Conservation (phyloP, 179 eudicot species). For the Gypsophila paniculata region DNA sequence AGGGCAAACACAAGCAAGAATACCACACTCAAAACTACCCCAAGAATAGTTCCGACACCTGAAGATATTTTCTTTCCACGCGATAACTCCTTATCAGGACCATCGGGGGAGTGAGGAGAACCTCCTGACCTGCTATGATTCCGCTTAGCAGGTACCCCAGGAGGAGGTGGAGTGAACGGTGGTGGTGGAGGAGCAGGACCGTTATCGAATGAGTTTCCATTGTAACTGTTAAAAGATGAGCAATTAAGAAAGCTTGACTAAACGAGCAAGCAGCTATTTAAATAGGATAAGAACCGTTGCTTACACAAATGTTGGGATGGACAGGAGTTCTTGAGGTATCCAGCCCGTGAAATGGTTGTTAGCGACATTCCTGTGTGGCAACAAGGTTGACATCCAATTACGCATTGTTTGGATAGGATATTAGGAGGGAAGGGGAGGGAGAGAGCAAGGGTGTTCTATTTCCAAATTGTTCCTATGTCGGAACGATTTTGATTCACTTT, state of each 20-base stretch:
- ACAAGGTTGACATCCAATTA: slow-evolving; percentile 1
- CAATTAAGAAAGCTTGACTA: background rate
- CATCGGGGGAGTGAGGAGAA: slow-evolving; percentile 35
- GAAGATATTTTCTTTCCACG: slow-evolving; percentile 49
- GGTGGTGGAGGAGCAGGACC: slow-evolving; percentile 98
- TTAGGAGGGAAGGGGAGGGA: too few relatives aligned
- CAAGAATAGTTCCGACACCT: slow-evolving; percentile 57
- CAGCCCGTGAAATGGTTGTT: slow-evolving; percentile 81
- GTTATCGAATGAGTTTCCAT: slow-evolving; percentile 78
- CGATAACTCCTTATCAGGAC: slow-evolving; percentile 38
- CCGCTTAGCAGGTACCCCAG: slow-evolving; percentile 51
- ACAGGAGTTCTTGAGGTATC: slow-evolving; percentile 70
- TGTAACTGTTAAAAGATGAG: slow-evolving; percentile 43
- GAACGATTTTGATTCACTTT: too few relatives aligned
- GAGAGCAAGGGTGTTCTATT: too few relatives aligned
- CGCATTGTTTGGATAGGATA: background rate
- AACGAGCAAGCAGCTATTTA: slow-evolving; percentile 15
- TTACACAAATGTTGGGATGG: slow-evolving; percentile 73
- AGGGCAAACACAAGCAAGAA: slow-evolving; percentile 45
- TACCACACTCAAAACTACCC: slow-evolving; percentile 56
- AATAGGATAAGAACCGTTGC: slow-evolving; percentile 20
- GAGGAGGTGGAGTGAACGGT: slow-evolving; percentile 83
- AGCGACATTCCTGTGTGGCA: slow-evolving; percentile 74
- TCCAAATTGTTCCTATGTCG: too few relatives aligned
- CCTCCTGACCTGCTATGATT: slow-evolving; percentile 41